A percentile compares a stretch with the other conserved stretches of the same genome.
Evolutionary conservation across 2,329 filamentous ascomycete species (phyloP).

Genomic region (Cladosporium velox): DNA sequence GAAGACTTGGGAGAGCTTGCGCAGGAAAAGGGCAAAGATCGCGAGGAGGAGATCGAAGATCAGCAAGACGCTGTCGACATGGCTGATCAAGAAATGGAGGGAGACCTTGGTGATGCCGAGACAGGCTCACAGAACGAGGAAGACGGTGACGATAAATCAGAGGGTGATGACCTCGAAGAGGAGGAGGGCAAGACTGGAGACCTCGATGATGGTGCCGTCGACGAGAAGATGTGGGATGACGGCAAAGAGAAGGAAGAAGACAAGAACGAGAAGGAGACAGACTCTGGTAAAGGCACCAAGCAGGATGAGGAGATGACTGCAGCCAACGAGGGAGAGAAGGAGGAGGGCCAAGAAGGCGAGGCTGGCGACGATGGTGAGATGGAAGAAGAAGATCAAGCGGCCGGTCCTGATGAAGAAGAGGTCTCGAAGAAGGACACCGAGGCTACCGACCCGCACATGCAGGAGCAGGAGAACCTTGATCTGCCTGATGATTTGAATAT

Average conservation of each 20-base stretch:
- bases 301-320: constrained; percentile 50
- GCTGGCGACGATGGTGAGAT: constrained; percentile 64
- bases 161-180: constrained; percentile 64
- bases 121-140: constrained; percentile 65
- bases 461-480: constrained; percentile 79
- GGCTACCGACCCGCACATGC: constrained; percentile 70
- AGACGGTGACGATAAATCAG: constrained; percentile 49
- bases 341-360: constrained; percentile 59
- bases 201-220: constrained; percentile 72
- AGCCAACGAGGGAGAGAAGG: constrained; percentile 45
- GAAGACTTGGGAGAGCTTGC: constrained; percentile 91
- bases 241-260: constrained; percentile 72
- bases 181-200: constrained; percentile 76
- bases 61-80: constrained; percentile 88
- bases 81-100: constrained; percentile 89
- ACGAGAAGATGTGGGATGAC: constrained; percentile 99
- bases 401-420: constrained; percentile 56
- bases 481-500: constrained; percentile 87
- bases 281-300: constrained; percentile 55
- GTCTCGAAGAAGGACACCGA: constrained; percentile 68
- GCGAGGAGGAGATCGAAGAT: constrained; percentile 66
- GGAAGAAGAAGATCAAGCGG: constrained; percentile 39
- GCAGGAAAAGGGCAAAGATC: constrained; percentile 65
- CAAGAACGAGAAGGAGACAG: constrained; percentile 77
- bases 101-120: constrained; percentile 68